These are phyloP conservation scores for Tulasnella sp. DNA, from an alignment of 768 basidiomycete genomes.

Conservation along the genomic window DNA sequence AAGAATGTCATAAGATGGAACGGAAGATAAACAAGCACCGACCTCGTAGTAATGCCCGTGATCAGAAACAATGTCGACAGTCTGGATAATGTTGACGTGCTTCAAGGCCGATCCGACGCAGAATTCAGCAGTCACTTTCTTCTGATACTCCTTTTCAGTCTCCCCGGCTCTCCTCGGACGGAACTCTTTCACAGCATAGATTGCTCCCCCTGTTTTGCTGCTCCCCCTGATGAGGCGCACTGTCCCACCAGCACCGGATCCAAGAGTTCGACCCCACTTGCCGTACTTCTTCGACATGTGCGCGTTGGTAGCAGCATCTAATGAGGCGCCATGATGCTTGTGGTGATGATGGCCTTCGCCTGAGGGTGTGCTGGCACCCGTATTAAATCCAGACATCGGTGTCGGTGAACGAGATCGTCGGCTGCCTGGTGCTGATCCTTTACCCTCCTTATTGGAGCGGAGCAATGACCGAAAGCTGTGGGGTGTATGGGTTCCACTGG, in stretches of 20 bases:
- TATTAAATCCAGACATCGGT: conserved; percentile 2
- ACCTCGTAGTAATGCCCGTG: conserved; percentile 99
- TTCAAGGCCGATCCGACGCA: conserved; percentile 35
- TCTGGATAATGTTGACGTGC: conserved; percentile 43
- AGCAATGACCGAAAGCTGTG: conserved; percentile 8
- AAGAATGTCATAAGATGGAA: neutral
- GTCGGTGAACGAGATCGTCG: conserved; percentile 11
- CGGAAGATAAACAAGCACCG: conserved; percentile 21
- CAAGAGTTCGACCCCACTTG: conserved; percentile 93
- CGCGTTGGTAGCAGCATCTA: conserved; percentile 75
- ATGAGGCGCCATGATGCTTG: conserved; percentile 35
- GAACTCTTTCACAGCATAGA: conserved; percentile 97
- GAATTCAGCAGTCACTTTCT: conserved; percentile 90
- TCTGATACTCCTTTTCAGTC: conserved; percentile 94
- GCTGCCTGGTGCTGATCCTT: neutral
- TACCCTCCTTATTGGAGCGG: conserved; percentile 5
- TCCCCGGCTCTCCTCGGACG: conserved; percentile 81
- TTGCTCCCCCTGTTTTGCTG: conserved; percentile 66
- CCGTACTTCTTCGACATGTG: conserved; percentile 98
- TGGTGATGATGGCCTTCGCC: conserved; percentile 18
- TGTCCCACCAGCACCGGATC: conserved; percentile 96
- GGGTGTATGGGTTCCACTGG: conserved; percentile 8
- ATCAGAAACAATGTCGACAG: conserved; percentile 95
- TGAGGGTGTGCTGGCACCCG: conserved; percentile 14
- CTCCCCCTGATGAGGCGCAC: conserved; percentile 88